Conservation (phyloP, 345 rosid genomes). For the Ailanthus altissimus region DNA sequence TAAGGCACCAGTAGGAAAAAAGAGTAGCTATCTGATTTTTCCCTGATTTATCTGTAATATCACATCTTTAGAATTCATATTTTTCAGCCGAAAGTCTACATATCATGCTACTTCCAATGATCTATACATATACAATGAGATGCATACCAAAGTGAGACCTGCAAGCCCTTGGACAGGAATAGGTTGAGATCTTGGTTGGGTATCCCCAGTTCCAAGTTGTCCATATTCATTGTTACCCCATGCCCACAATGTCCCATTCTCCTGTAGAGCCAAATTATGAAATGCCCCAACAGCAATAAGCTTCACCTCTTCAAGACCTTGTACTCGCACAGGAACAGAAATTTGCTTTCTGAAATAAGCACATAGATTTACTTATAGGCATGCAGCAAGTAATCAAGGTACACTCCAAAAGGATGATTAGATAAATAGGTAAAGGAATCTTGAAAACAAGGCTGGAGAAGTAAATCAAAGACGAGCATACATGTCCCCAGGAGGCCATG, state of each 20-base stretch:
- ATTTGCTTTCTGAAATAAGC: slow-evolving; percentile 77
- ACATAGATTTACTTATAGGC: background rate
- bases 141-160: slow-evolving; percentile 77
- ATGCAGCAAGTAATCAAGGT: background rate
- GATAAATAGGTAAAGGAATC: background rate
- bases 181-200: slow-evolving; percentile 98
- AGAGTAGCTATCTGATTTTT: background rate
- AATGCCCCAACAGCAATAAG: slow-evolving; percentile 97
- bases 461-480: slow-evolving; percentile 30
- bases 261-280: slow-evolving; percentile 95
- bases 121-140: background rate
- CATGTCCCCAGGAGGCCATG: slow-evolving; percentile 99
- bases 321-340: slow-evolving; percentile 93
- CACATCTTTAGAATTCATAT: background rate
- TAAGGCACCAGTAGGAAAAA: background rate
- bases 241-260: slow-evolving; percentile 93
- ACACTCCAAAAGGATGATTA: slow-evolving; percentile 1
- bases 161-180: slow-evolving; percentile 86
- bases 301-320: slow-evolving; percentile 89
- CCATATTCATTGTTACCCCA: slow-evolving; percentile 99
- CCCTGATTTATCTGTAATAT: background rate
- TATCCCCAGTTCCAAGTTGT: slow-evolving; percentile 99
- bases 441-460: slow-evolving; percentile 7
- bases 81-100: background rate
- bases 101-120: background rate